Evolutionary conservation across 352 stramenopile species (phyloP).

Genomic region (Phytophthora brassicae): DNA sequence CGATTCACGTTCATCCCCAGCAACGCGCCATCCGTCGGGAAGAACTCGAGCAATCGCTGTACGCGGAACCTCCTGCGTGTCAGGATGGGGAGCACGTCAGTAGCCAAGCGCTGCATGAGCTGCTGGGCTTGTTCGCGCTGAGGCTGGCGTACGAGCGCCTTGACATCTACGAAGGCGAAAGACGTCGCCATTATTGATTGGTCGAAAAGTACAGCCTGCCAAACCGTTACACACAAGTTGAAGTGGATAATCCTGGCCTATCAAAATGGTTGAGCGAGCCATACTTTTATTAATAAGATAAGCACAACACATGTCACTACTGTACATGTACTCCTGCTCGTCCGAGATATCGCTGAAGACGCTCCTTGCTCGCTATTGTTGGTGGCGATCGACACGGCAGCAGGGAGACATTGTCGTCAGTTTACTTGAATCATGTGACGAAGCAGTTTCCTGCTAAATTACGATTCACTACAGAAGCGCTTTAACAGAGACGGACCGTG

Average conservation of each 20-base stretch:
- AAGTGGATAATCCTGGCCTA: background rate
- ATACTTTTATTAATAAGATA: no score
- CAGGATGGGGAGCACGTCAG: constrained; percentile 59
- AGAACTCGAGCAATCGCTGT: constrained; percentile 62
- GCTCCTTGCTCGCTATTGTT: no score
- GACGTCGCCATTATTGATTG: constrained; percentile 22
- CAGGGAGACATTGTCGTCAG: no score
- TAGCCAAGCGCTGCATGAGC: constrained; percentile 52
- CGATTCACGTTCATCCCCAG: constrained; percentile 84
- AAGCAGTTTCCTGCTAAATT: no score
- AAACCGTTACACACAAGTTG: constrained; percentile 12
- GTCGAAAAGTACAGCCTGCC: background rate
- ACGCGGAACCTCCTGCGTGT: constrained; percentile 56
- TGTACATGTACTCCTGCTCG: no score
- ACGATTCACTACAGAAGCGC: no score
- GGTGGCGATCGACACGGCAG: no score
- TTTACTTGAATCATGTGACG: no score
- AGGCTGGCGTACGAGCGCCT: constrained; percentile 44
- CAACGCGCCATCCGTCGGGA: constrained; percentile 54
- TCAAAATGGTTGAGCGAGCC: no score
- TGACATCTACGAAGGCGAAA: constrained; percentile 39
- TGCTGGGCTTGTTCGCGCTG: constrained; percentile 38
- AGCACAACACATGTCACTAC: no score
- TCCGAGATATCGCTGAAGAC: no score
- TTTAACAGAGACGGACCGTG: no score